phyloP scores from a whole-genome alignment of 108 stramenopile genomes.

The Cyclotella atomus region DNA sequence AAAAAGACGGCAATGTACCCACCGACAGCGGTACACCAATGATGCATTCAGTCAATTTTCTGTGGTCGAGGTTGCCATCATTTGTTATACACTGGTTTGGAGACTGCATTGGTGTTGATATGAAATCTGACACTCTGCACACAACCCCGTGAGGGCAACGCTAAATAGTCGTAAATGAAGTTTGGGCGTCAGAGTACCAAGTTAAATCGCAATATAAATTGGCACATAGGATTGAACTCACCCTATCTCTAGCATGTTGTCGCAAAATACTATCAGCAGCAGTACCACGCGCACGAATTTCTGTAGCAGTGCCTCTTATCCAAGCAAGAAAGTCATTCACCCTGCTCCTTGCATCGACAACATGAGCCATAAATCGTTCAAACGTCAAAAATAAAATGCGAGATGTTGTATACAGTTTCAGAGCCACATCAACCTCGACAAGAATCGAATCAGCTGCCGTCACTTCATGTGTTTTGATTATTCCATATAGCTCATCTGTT shows the following conservation, averaged over 20 bases:
- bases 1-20: not conserved
- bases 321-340: slow-evolving; percentile 73
- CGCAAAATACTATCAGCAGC: slow-evolving; percentile 69
- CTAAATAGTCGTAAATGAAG: no score
- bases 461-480: slow-evolving; percentile 44
- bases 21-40: slow-evolving; percentile 49
- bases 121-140: slow-evolving; percentile 54
- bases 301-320: slow-evolving; percentile 70
- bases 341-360: slow-evolving; percentile 70
- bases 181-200: no score
- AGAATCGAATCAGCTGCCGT: slow-evolving; percentile 9
- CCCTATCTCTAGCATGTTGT: slow-evolving; percentile 73
- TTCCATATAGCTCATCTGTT: slow-evolving; percentile 64
- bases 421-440: slow-evolving; percentile 31
- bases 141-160: slow-evolving; percentile 68
- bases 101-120: slow-evolving; percentile 33
- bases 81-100: slow-evolving; percentile 5
- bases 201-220: not conserved
- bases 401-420: slow-evolving; percentile 28
- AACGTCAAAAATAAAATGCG: slow-evolving; percentile 42
- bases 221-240: slow-evolving; percentile 1
- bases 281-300: slow-evolving; percentile 81
- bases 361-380: slow-evolving; percentile 50
- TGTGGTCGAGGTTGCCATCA: slow-evolving; percentile 10
- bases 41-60: slow-evolving; percentile 45